Conservation (phyloP, 2,329 filamentous ascomycete species). For the Elsinoe arachidis region DNA sequence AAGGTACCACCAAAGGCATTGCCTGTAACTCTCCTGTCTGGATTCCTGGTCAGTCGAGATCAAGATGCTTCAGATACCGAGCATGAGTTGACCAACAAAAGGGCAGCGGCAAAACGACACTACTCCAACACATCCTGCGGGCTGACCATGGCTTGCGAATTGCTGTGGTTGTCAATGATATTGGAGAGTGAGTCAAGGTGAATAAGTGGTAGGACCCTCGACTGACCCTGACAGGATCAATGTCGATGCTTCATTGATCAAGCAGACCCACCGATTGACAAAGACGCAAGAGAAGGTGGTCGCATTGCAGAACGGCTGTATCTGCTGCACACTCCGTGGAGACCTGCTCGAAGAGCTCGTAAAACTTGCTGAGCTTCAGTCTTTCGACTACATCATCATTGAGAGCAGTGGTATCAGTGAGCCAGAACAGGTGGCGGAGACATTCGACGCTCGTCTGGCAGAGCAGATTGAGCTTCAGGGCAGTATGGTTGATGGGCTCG, state of each 20-base stretch:
- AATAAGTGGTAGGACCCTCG: neutral
- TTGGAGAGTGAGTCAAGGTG: slow-evolving; percentile 31
- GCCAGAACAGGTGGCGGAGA: slow-evolving; percentile 66
- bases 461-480: slow-evolving; percentile 23
- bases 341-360: slow-evolving; percentile 64
- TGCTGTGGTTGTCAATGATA: slow-evolving; percentile 66
- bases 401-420: slow-evolving; percentile 66
- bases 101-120: slow-evolving; percentile 64
- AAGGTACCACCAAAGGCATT: slow-evolving; percentile 29
- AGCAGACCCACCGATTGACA: slow-evolving; percentile 24
- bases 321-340: slow-evolving; percentile 65
- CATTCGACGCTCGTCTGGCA: slow-evolving; percentile 52
- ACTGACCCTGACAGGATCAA: slow-evolving; percentile 18
- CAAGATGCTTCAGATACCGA: neutral
- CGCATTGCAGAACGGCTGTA: slow-evolving; percentile 48
- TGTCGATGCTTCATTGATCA: slow-evolving; percentile 23
- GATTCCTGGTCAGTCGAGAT: slow-evolving; percentile 43
- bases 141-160: slow-evolving; percentile 60
- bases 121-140: slow-evolving; percentile 59
- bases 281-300: slow-evolving; percentile 28
- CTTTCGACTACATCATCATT: slow-evolving; percentile 63
- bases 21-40: slow-evolving; percentile 53
- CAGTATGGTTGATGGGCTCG: slow-evolving; percentile 30
- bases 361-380: slow-evolving; percentile 50
- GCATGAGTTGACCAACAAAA: slow-evolving; percentile 21